Evolutionary conservation across 495 filamentous ascomycete species (phyloP).

Genomic region (Penicillium roqueforti): DNA sequence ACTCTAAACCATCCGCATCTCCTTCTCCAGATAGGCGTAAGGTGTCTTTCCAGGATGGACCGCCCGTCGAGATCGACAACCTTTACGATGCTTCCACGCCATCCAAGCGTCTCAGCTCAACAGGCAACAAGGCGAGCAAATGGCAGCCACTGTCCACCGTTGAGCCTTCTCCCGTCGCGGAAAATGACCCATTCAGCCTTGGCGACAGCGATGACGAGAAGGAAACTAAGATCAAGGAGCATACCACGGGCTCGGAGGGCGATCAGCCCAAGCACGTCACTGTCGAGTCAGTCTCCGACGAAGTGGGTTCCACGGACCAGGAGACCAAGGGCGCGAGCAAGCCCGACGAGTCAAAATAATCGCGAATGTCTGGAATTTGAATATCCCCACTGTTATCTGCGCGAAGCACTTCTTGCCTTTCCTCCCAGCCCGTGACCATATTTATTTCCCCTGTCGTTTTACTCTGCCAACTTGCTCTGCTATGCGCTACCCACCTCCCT

Average conservation of each 20-base stretch:
- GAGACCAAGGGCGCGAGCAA: slow-evolving; percentile 27
- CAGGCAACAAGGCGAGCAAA: slow-evolving; percentile 71
- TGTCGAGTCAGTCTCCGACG: slow-evolving; percentile 49
- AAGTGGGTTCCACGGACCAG: slow-evolving; percentile 25
- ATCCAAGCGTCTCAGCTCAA: slow-evolving; percentile 37
- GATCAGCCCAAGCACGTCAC: slow-evolving; percentile 70
- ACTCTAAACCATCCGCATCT: slow-evolving; percentile 68
- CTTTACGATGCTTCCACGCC: slow-evolving; percentile 62
- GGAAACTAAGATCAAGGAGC: slow-evolving; percentile 65
- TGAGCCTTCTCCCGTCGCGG: slow-evolving; percentile 80
- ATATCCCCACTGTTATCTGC: slow-evolving; percentile 3
- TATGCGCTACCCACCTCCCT: not conserved
- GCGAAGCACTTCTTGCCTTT: not conserved
- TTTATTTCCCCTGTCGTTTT: not conserved
- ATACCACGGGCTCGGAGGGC: slow-evolving; percentile 57
- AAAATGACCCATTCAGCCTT: slow-evolving; percentile 94
- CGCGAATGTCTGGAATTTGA: slow-evolving; percentile 4
- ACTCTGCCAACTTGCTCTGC: not conserved
- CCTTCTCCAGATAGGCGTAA: slow-evolving; percentile 61
- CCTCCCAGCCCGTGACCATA: not conserved
- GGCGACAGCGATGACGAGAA: slow-evolving; percentile 95
- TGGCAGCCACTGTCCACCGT: slow-evolving; percentile 92
- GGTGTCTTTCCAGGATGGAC: slow-evolving; percentile 75
- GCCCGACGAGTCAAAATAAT: slow-evolving; percentile 31
- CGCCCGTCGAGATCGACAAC: slow-evolving; percentile 72